Conservation (phyloP, 2,329 filamentous ascomycete genomes). For the Fusarium xyrophilum region DNA sequence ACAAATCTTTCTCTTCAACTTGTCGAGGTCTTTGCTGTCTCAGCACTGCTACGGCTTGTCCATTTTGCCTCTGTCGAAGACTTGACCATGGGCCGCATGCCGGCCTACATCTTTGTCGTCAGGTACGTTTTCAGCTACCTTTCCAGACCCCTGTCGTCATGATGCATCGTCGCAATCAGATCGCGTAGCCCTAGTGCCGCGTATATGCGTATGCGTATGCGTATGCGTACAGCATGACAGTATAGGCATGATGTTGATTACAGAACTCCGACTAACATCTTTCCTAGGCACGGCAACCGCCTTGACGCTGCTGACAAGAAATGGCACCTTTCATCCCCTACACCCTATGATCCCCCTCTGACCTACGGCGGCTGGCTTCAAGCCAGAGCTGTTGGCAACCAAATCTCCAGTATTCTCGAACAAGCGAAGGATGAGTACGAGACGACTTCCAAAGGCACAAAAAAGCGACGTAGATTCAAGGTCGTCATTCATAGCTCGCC, state of each 20-base stretch:
- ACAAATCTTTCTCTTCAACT: constrained; percentile 2
- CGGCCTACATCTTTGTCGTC: constrained; percentile 54
- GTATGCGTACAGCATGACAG: constrained; percentile 14
- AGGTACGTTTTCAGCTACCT: constrained; percentile 45
- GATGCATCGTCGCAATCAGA: constrained; percentile 27
- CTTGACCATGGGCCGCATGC: constrained; percentile 50
- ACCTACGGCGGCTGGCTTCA: constrained; percentile 96
- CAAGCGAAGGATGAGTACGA: constrained; percentile 58
- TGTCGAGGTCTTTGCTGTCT: constrained; percentile 4
- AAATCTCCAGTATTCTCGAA: constrained; percentile 77
- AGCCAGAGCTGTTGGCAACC: constrained; percentile 78
- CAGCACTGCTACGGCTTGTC: not conserved
- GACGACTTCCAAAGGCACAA: constrained; percentile 34
- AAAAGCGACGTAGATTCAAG: constrained; percentile 69
- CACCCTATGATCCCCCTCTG: constrained; percentile 93
- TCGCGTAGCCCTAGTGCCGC: constrained; percentile 25
- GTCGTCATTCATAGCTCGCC: constrained; percentile 93
- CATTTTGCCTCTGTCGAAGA: constrained; percentile 5
- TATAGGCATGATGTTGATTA: not conserved
- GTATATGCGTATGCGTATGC: not conserved
- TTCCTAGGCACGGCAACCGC: constrained; percentile 80
- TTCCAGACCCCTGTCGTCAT: constrained; percentile 37
- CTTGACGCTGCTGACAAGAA: constrained; percentile 93
- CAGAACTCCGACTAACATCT: constrained; percentile 19
- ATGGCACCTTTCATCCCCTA: constrained; percentile 92